Base-by-base conservation (phyloP, 768 basidiomycete genomes). In the Auricularia heimuer region DNA sequence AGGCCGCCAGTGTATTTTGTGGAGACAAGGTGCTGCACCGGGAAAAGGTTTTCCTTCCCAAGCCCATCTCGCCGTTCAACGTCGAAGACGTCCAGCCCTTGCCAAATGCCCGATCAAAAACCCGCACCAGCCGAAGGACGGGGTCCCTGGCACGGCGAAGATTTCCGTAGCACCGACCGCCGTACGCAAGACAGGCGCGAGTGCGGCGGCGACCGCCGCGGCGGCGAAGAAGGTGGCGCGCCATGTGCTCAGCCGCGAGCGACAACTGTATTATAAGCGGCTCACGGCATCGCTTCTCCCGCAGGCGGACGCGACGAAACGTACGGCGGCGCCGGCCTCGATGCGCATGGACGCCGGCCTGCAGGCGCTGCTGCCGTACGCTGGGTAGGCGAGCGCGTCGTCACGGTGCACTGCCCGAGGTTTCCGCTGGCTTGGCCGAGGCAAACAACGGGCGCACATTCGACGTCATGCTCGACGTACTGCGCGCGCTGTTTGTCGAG, bases 41-140 rank as follows among this genome's bases (percentile, higher is more conserved):
- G 70, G 92, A 93, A 73, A 89, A 94, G 74, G 86, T 94, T 39
- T 79, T 83, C 1, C 76, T 94, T 6, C 92, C 93, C 0, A 87
- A 88, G 69, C 88, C 87, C 54, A 86, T 91, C 82, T 99, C 39
- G 95, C 95, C 0, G 94, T 29, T 29, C 24, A 24, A 24, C 24
- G 24, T 99, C 44, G 97, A 98, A 70, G 97, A 96, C 33, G 90
- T 99, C 12, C 97, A 98, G 71, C 95, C 96, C 0, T 83, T 93
- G n/a, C 29, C 29, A 3, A 29, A 90, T 95, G 62, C 92, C 92
- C 12, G 93, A 97, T 29, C 29, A 29, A 29, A 73, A 98, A 98
- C 74, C 94, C 94, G 0, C 89, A 92, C 6, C 1, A 2, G 11
- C 42, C 66, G 29, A 42, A 58, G 21, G 54, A 47, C 33, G 62